Conservation (phyloP, 2,329 filamentous ascomycete species). For the Didymella segeticola region DNA sequence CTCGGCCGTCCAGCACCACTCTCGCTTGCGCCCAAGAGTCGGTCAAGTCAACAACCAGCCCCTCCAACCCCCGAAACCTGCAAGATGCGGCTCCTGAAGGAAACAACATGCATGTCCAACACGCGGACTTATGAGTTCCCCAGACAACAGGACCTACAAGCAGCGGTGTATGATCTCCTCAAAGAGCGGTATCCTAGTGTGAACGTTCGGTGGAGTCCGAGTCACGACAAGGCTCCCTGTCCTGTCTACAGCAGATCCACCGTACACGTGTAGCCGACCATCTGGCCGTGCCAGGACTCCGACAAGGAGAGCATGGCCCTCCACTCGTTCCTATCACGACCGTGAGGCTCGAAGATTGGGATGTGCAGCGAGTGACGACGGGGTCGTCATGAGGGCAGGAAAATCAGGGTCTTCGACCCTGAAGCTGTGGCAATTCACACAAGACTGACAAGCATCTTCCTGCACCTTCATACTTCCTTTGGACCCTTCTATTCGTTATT, state of each 20-base stretch:
- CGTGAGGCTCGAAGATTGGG: constrained; percentile 11
- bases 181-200: constrained; percentile 21
- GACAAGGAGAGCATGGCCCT: constrained; percentile 7
- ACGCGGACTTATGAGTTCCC: constrained; percentile 7
- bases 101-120: constrained; percentile 2
- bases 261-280: constrained; percentile 12
- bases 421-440: neutral
- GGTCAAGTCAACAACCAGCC: constrained; percentile 5
- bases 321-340: constrained; percentile 1
- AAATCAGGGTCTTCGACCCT: constrained; percentile 17
- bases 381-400: neutral
- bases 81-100: neutral
- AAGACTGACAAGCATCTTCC: constrained; percentile 10
- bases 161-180: constrained; percentile 16
- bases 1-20: constrained; percentile 1
- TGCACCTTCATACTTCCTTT: neutral
- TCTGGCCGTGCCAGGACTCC: constrained; percentile 3
- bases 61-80: neutral
- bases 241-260: constrained; percentile 4
- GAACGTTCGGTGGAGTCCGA: constrained; percentile 7
- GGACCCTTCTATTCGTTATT: neutral
- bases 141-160: constrained; percentile 11
- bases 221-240: constrained; percentile 7
- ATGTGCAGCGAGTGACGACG: constrained; percentile 7
- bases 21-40: neutral